phyloP scores from a whole-genome alignment of 2,329 filamentous ascomycete species.

The Nemania sp. region DNA sequence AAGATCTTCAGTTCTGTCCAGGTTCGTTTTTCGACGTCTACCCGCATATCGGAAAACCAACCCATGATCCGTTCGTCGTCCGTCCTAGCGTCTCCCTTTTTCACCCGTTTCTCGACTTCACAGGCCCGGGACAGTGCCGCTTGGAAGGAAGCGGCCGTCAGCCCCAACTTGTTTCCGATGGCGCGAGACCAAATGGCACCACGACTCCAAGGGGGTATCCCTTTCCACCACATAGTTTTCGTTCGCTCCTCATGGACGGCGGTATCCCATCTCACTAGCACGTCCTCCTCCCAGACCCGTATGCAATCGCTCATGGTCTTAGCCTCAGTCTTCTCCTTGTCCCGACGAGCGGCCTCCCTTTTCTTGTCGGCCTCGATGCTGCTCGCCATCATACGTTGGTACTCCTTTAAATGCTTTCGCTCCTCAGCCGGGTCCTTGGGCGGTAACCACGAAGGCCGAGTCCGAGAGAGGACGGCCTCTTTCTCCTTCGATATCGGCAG shows the following conservation, averaged over 20 bases:
- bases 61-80: slow-evolving; percentile 68
- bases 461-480: slow-evolving; percentile 83
- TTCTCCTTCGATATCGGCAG: slow-evolving; percentile 88
- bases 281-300: slow-evolving; percentile 79
- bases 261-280: slow-evolving; percentile 80
- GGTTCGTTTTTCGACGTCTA: slow-evolving; percentile 72
- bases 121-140: slow-evolving; percentile 77
- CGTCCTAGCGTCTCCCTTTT: slow-evolving; percentile 61
- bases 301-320: slow-evolving; percentile 66
- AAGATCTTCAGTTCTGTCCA: slow-evolving; percentile 82
- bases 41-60: slow-evolving; percentile 73
- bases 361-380: slow-evolving; percentile 71
- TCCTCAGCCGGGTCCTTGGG: slow-evolving; percentile 93
- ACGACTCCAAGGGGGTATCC: slow-evolving; percentile 77
- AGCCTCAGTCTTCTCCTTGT: slow-evolving; percentile 66
- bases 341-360: slow-evolving; percentile 65
- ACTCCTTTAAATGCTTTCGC: slow-evolving; percentile 85
- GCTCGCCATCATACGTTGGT: slow-evolving; percentile 82
- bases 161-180: slow-evolving; percentile 78
- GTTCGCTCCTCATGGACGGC: slow-evolving; percentile 77
- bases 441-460: slow-evolving; percentile 84
- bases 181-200: slow-evolving; percentile 77
- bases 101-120: slow-evolving; percentile 69
- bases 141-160: slow-evolving; percentile 75
- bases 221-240: slow-evolving; percentile 85